Base-by-base conservation (phyloP, 768 basidiomycete species). In the Xanthoconium purpureum region DNA sequence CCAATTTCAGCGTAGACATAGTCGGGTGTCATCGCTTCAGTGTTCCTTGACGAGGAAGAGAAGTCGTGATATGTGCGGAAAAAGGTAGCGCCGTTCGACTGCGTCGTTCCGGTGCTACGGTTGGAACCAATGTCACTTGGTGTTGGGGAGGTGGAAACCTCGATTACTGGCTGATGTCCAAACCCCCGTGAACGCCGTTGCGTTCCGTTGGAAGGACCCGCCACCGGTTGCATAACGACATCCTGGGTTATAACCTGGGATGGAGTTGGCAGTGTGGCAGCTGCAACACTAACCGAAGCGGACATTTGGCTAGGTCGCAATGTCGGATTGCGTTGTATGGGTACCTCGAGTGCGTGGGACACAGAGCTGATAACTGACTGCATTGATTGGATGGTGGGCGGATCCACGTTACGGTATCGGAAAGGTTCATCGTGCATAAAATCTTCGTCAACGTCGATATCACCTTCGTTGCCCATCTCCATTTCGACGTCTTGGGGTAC, bases 1-100 rank as follows among this genome's bases (percentile, higher is more conserved):
- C 87, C 88, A 56, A 89, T 85, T 66, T 91, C 89, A 6, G 88
- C 87, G 58, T 80, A 89, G 61, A 86, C 79, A 49, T 88, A 77
- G 63, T 90, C 89, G 24, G 87, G 88, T 15, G 87, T 90, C 66
- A 84, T 71, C 17, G 81, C 79, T 42, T 86, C 85, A 57, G 78
- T 77, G 60, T 75, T 75, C 50, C 75, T 69, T 39, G 77, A 73
- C 0, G 77, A 72, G n/a, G 73, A 64, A 15, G 65, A 66, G 11
- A 74, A 62, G 28, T 80, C 79, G 39, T 82, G 78, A 63, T 84
- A 85, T 29, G 80, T 77, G 32, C 83, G 79, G 69, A 87, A 88
- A 69, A 88, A 81, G 66, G 77, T 77, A 14, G 80, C 80, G 3
- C 81, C 83, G 57, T 78, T 82, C 3, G 83, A 84, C 43, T 79